phyloP scores from a whole-genome alignment of 1,284 basidiomycete genomes.

The Sanghuangporus baumii region DNA sequence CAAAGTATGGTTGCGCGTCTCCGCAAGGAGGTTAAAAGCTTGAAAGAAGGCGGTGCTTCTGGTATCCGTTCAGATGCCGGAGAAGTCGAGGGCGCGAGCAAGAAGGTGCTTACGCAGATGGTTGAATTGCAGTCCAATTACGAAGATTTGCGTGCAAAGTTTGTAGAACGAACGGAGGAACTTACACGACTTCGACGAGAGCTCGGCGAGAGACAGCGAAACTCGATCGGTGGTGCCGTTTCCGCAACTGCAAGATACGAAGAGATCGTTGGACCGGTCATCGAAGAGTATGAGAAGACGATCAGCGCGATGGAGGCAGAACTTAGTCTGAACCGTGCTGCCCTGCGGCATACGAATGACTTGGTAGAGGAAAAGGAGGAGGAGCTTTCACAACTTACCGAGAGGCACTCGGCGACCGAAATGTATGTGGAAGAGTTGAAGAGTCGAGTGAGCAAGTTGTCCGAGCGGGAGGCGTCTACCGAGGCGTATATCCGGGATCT shows the following conservation, averaged over 20 bases:
- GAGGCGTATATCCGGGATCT: conserved; percentile 93
- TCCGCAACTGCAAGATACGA: conserved; percentile 83
- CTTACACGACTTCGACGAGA: conserved; percentile 73
- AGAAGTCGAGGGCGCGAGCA: conserved; percentile 51
- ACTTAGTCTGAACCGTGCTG: conserved; percentile 84
- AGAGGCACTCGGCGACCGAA: conserved; percentile 75
- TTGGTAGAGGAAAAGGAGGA: conserved; percentile 87
- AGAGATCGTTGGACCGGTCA: conserved; percentile 95
- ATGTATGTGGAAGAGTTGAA: conserved; percentile 84
- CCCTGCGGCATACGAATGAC: conserved; percentile 85
- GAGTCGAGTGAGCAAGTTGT: conserved; percentile 72
- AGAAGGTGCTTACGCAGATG: conserved; percentile 72
- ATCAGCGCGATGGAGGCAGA: conserved; percentile 94
- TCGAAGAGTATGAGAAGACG: conserved; percentile 98
- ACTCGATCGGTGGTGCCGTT: conserved; percentile 46
- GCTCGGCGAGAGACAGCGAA: conserved; percentile 65
- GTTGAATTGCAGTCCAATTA: conserved; percentile 77
- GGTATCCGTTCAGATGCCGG: conserved; percentile 26
- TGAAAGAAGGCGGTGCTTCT: conserved; percentile 60
- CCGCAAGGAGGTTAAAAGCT: conserved; percentile 76
- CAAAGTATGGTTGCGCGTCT: conserved; percentile 82
- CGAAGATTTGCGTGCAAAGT: conserved; percentile 78
- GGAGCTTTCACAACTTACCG: conserved; percentile 60
- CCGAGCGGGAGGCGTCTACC: conserved; percentile 85
- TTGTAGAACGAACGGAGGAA: conserved; percentile 82